Base-by-base conservation (phyloP, 1,284 basidiomycete species). In the Rhodotorula mucilaginosa region DNA sequence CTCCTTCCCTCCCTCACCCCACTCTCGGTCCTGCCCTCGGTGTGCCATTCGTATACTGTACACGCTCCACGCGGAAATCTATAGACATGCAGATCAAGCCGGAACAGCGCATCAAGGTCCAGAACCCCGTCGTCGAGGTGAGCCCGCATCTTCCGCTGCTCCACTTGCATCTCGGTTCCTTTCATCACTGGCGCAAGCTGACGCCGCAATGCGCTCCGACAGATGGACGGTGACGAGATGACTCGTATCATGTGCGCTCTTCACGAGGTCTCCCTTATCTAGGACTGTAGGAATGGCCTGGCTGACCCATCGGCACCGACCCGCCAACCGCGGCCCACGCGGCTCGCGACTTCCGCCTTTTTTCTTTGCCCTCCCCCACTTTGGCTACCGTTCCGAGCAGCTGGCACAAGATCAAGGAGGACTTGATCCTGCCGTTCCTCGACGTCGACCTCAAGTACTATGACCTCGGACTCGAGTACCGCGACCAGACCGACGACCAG, bases 371-470 rank as follows among this genome's bases (percentile, higher is more conserved):
- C 39, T 21, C 34, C 23, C 58, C 44, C 58, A 59, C 58, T 46
- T 46, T 26, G 19, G 16, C 19, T 34, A 31, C 7, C 7, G 7
- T 15, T 48, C 16, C 3, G 23, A 26, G 34, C 58, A 76, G 75
- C 69, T 76, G 75, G 75, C 65, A 75, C 64, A 76, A 76, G 73
- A 76, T 76, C 62, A 68, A 68, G 58, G 59, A 67, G 54, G 79
- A 95, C 91, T 88, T 98, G 79, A 96, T 99, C 79, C 86, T 97
- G 64, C 96, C 96, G 15, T 97, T 94, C 83, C 85, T 99, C 67
- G 87, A 95, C 84, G 85, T 99, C 57, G 92, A 99, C 80, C 92
- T 99, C 86, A 98, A 98, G 83, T 99, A 99, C 85, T 98, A 89
- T 82, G 96, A 99, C 83, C 87, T 99, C 58, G 94, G 95, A 21